These are phyloP conservation scores for Lepidopterella palustris DNA, from an alignment of 495 filamentous ascomycete species.

Conservation along the genomic window DNA sequence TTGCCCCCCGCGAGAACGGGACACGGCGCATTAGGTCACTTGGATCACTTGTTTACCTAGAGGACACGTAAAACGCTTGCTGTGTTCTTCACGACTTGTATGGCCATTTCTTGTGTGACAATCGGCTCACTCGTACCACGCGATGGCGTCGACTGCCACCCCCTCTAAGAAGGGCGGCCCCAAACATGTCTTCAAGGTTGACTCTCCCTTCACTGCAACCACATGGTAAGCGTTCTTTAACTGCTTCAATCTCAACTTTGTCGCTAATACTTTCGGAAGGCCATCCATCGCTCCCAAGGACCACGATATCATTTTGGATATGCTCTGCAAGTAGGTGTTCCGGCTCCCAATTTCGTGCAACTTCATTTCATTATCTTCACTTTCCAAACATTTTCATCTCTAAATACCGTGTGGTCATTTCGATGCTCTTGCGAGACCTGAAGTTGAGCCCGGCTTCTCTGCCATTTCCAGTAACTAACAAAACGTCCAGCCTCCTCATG, in stretches of 20 bases:
- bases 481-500: constrained; percentile 43
- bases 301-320: constrained; percentile 30
- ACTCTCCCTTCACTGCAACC: constrained; percentile 33
- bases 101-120: not conserved
- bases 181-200: constrained; percentile 35
- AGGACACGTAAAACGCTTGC: no score
- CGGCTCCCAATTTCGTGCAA: not conserved
- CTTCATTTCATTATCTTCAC: not conserved
- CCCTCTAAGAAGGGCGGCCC: constrained; percentile 6
- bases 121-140: not conserved
- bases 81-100: not conserved
- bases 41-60: no score
- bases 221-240: constrained; percentile 30
- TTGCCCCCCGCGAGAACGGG: no score
- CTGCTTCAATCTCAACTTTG: no score
- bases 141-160: constrained; percentile 7
- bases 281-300: constrained; percentile 21
- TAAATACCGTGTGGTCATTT: no score
- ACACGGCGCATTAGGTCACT: no score
- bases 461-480: no score
- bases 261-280: constrained; percentile 17
- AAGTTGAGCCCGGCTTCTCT: no score
- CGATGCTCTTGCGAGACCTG: no score
- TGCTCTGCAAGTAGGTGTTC: constrained; percentile 32
- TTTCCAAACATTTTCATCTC: no score